These are phyloP conservation scores for Furcasterigmium sp. DNA, from an alignment of 2,329 filamentous ascomycete genomes.

Conservation along the genomic window DNA sequence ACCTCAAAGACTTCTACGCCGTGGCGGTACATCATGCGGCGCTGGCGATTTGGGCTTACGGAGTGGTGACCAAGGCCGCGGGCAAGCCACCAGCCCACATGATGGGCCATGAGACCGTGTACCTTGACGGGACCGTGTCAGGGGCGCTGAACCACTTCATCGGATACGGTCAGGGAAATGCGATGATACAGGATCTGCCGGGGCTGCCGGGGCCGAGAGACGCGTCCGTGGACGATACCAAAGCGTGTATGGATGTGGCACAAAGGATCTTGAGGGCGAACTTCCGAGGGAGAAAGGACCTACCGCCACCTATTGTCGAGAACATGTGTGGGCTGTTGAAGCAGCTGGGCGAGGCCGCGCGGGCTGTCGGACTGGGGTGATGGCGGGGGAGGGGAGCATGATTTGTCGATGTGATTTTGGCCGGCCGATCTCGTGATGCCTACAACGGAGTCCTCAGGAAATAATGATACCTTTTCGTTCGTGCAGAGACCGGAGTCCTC, in stretches of 20 bases:
- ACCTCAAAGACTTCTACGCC: slow-evolving; percentile 61
- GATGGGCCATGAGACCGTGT: neutral
- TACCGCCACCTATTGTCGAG: slow-evolving; percentile 57
- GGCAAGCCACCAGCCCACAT: slow-evolving; percentile 31
- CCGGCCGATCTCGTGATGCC: too few relatives aligned
- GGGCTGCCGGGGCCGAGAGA: slow-evolving; percentile 22
- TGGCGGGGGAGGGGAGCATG: neutral
- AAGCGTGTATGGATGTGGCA: slow-evolving; percentile 52
- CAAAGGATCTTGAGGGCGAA: slow-evolving; percentile 52
- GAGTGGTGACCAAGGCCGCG: slow-evolving; percentile 46
- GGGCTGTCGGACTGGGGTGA: slow-evolving; percentile 24
- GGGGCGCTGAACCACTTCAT: slow-evolving; percentile 52
- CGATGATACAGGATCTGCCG: slow-evolving; percentile 37
- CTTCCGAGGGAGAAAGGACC: slow-evolving; percentile 35
- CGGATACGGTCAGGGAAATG: slow-evolving; percentile 45
- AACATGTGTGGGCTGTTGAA: slow-evolving; percentile 61
- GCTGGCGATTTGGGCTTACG: slow-evolving; percentile 65
- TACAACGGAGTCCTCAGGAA: too few relatives aligned
- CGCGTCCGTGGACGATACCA: slow-evolving; percentile 48
- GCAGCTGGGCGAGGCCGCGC: slow-evolving; percentile 50
- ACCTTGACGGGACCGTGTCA: slow-evolving; percentile 50
- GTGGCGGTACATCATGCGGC: slow-evolving; percentile 65
- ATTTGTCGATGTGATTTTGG: too few relatives aligned
- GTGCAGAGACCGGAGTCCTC: too few relatives aligned
- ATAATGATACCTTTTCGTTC: too few relatives aligned